Base-by-base conservation (phyloP, 768 basidiomycete species). In the Dentipellis sp. region DNA sequence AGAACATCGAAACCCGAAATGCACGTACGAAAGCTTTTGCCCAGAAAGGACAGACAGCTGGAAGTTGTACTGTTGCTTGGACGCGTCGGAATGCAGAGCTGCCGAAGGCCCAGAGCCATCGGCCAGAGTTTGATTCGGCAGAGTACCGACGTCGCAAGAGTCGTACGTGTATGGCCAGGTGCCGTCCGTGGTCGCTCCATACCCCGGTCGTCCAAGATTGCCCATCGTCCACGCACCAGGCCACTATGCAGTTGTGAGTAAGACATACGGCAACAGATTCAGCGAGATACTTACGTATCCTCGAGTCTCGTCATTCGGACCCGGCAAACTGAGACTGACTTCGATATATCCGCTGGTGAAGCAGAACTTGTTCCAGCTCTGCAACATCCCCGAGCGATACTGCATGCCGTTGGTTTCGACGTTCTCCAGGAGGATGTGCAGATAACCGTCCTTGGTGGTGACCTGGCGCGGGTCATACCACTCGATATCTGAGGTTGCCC, bases 341-440 rank as follows among this genome's bases (percentile, higher is more conserved):
- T 92, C 91, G 58, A 93, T 79, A 69, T 78, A 78, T 4, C 90
- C 90, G 23, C 78, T 79, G 29, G 86, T 82, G 64, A 91, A 91
- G 68, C 88, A 93, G 64, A 93, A 84, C 74, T 93, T 91, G 70
- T 93, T 93, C 91, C 91, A 94, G 40, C 80, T 81, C 71, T 92
- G 89, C 3, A 94, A 72, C 88, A 92, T 91, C 4, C 84, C 90
- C 65, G 74, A 82, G 62, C 80, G 73, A 64, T 84, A 93, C 39
- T 72, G 72, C 57, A 88, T 74, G 6, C 72, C 72, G 65, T 92
- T 83, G 61, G 83, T 77, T 10, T 56, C 52, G 10, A 64, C 58
- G 21, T 74, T 63, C 23, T 87, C 85, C 76, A 90, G 78, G 5
- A 80, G 82, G 62, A 93, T 84, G 45, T 84, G 79, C 47, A 92